Evolutionary conservation across 352 stramenopile species (phyloP).

Genomic region (Pythium apleroticum): DNA sequence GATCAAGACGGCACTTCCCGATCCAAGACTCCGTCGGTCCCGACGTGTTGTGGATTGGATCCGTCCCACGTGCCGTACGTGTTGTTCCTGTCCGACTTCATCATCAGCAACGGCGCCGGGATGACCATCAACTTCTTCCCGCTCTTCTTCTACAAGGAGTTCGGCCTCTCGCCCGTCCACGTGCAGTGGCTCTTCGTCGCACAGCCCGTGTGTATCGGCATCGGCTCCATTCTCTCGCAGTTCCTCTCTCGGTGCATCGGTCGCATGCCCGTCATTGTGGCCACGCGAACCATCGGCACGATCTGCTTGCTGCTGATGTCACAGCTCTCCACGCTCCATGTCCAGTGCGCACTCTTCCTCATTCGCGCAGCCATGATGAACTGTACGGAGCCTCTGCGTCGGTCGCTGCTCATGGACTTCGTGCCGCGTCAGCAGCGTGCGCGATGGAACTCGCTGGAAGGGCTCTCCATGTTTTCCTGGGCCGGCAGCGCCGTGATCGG

Average conservation of each 20-base stretch:
- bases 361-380: conserved; percentile 53
- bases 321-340: conserved; percentile 25
- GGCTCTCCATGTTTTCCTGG: conserved; percentile 61
- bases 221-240: conserved; percentile 51
- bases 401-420: conserved; percentile 78
- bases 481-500: conserved; percentile 68
- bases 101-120: conserved; percentile 64
- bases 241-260: conserved; percentile 32
- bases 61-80: conserved; percentile 54
- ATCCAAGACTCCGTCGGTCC: neutral
- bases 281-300: conserved; percentile 38
- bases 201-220: conserved; percentile 46
- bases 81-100: conserved; percentile 65
- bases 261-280: conserved; percentile 60
- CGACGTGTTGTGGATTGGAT: conserved; percentile 30
- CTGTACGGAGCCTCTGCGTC: conserved; percentile 60
- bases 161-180: conserved; percentile 46
- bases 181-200: conserved; percentile 58
- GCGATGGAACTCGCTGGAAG: conserved; percentile 72
- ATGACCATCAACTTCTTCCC: conserved; percentile 62
- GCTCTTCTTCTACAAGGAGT: conserved; percentile 67
- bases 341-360: conserved; percentile 54
- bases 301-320: conserved; percentile 53
- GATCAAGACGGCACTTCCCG: neutral
- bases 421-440: conserved; percentile 57